These are phyloP conservation scores for Podospora pseudoanserina DNA, from an alignment of 495 filamentous ascomycete genomes.

Conservation along the genomic window DNA sequence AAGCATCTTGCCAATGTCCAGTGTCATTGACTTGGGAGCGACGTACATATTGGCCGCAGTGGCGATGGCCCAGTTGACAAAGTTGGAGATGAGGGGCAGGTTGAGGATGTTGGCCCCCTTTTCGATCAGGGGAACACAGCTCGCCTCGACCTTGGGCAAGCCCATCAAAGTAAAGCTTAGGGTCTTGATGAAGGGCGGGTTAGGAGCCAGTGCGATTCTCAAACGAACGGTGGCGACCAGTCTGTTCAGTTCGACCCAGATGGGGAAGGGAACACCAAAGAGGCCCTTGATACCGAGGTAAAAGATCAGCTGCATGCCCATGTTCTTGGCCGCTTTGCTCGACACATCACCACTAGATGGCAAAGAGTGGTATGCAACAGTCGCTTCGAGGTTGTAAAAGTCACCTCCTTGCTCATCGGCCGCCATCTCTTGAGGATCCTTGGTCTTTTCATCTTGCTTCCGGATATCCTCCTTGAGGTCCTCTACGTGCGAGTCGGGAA, in stretches of 20 bases:
- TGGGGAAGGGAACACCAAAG: slow-evolving; percentile 85
- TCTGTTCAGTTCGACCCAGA: slow-evolving; percentile 82
- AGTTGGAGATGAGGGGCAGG: slow-evolving; percentile 87
- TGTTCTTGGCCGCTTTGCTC: slow-evolving; percentile 74
- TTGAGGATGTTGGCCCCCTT: slow-evolving; percentile 89
- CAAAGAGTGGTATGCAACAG: slow-evolving; percentile 87
- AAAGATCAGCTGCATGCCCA: slow-evolving; percentile 93
- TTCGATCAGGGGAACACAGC: slow-evolving; percentile 88
- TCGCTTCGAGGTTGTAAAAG: slow-evolving; percentile 91
- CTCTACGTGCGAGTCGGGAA: slow-evolving; percentile 76
- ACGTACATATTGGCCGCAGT: slow-evolving; percentile 87
- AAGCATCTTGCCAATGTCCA: slow-evolving; percentile 86
- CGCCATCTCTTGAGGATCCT: slow-evolving; percentile 82
- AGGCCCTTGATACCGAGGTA: slow-evolving; percentile 81
- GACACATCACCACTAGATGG: slow-evolving; percentile 64
- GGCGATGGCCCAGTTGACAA: slow-evolving; percentile 93
- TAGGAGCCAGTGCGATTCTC: slow-evolving; percentile 77
- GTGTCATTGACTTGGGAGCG: slow-evolving; percentile 90
- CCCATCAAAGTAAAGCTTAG: slow-evolving; percentile 93
- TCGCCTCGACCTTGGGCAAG: slow-evolving; percentile 79
- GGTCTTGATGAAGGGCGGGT: slow-evolving; percentile 86
- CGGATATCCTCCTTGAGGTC: slow-evolving; percentile 75
- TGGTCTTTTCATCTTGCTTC: slow-evolving; percentile 70
- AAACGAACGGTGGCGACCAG: slow-evolving; percentile 83
- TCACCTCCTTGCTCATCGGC: slow-evolving; percentile 89